Evolutionary conservation across 1,139 yeast genomes (phyloP), one percentile per base, ranked within the genome.

Genomic region (Scheffersomyces titani): DNA sequence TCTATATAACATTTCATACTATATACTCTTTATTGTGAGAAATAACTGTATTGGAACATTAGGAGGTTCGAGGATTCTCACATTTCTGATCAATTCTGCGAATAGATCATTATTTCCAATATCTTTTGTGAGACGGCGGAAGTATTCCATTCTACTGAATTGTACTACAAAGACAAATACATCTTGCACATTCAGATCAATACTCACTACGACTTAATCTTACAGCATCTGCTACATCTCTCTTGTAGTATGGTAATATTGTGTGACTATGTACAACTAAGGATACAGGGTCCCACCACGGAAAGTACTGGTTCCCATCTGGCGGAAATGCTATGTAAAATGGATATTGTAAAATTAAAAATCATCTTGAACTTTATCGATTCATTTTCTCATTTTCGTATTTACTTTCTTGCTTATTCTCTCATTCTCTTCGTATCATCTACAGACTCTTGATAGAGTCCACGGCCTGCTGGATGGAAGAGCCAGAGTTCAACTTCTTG

Each of bases 401-500:
- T 30, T 30, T 3, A 11, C 16, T 6, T 6, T 30, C 40, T 5
- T 30, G 40, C 16, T 30, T 30, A 4, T 7, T 30, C 40, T 30
- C 40, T 30, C 40, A 11, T 30, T 30, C 40, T 24, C 5, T 24
- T 30, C 9, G 16, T 30, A 30, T 30, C 16, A 2, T 30, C 47
- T 54, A 57, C 49, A 53, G 52, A 51, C 56, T 57, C 53, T 61
- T 61, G 45, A 61, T 56, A 9, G 65, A 62, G 51, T 61, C 61
- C 51, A 62, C 61, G 48, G 78, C 78, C 59, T 73, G 73, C 59
- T 73, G 80, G 57, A 81, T 71, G 3, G 90, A 83, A 48, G 85
- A 74, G 19, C 87, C 86, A 16, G 81, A 77, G 63, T 84, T 84
- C 60, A 87, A 76, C 49, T 75, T 75, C 66, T 78, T 78, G 46